phyloP scores from a whole-genome alignment of 176 grass and related monocot species.

The Oryza meridionalis region DNA sequence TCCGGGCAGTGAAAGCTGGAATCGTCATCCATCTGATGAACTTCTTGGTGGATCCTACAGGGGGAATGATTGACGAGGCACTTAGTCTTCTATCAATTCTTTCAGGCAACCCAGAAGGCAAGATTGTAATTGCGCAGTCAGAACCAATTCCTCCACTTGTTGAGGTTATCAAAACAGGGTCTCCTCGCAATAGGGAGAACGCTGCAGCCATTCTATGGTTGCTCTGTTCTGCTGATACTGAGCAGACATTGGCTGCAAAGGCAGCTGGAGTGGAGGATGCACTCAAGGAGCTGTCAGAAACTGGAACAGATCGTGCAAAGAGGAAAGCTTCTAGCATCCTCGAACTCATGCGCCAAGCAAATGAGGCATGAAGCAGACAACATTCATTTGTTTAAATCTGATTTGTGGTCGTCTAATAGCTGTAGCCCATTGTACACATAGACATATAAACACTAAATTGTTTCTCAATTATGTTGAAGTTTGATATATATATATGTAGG shows the following conservation, averaged over 20 bases:
- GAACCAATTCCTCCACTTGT: slow-evolving; percentile 62
- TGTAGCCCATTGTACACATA: slow-evolving; percentile 47
- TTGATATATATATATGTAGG: slow-evolving; percentile 37
- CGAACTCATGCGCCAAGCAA: slow-evolving; percentile 63
- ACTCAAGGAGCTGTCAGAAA: slow-evolving; percentile 78
- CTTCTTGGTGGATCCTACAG: slow-evolving; percentile 71
- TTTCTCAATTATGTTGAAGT: slow-evolving; percentile 35
- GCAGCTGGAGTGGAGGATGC: slow-evolving; percentile 67
- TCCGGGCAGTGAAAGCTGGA: slow-evolving; percentile 76
- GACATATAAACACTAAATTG: slow-evolving; percentile 30
- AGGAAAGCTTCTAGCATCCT: slow-evolving; percentile 85
- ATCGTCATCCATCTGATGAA: slow-evolving; percentile 76
- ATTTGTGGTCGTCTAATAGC: slow-evolving; percentile 36
- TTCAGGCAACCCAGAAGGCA: slow-evolving; percentile 70
- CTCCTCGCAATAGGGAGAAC: slow-evolving; percentile 81
- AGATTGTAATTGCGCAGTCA: slow-evolving; percentile 51
- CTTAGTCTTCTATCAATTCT: slow-evolving; percentile 86
- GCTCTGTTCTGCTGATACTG: slow-evolving; percentile 64
- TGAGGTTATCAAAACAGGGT: slow-evolving; percentile 70
- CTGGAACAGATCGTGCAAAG: slow-evolving; percentile 83
- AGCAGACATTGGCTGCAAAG: slow-evolving; percentile 55
- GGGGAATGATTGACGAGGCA: slow-evolving; percentile 89
- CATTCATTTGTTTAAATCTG: slow-evolving; percentile 9
- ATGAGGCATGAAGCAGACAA: slow-evolving; percentile 36
- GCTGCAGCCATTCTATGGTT: slow-evolving; percentile 75